Evolutionary conservation across 2,329 filamentous ascomycete genomes (phyloP).

Genomic region (Drechslerella coelobrocha): DNA sequence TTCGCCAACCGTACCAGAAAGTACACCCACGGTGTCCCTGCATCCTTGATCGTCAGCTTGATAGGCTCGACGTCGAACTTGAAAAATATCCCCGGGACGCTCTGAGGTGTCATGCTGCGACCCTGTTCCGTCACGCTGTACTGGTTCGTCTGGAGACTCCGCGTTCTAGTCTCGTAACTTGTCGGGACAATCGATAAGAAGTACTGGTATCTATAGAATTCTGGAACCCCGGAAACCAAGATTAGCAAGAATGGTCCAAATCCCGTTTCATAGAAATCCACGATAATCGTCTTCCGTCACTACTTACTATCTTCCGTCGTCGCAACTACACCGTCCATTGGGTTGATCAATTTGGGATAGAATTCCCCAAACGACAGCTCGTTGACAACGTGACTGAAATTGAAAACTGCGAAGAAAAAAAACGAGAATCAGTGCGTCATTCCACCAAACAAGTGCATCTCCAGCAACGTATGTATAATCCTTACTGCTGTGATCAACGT

Average conservation of each 20-base stretch:
- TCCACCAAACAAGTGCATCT: neutral
- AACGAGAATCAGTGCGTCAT: neutral
- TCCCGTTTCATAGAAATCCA: neutral
- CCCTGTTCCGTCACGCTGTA: slow-evolving; percentile 95
- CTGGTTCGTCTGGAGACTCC: slow-evolving; percentile 88
- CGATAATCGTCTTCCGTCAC: neutral
- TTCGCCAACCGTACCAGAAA: slow-evolving; percentile 86
- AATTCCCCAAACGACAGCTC: slow-evolving; percentile 97
- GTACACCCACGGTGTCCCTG: slow-evolving; percentile 74
- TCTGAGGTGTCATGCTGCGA: slow-evolving; percentile 71
- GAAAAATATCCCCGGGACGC: slow-evolving; percentile 90
- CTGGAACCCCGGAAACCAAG: slow-evolving; percentile 57
- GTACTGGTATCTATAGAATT: slow-evolving; percentile 98
- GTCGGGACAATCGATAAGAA: slow-evolving; percentile 95
- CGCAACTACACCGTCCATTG: slow-evolving; percentile 88
- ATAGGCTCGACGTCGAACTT: slow-evolving; percentile 99
- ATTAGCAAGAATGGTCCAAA: neutral
- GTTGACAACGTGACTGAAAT: slow-evolving; percentile 96
- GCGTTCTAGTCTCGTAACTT: slow-evolving; percentile 75
- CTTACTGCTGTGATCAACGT: slow-evolving; percentile 82
- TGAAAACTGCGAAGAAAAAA: slow-evolving; percentile 70
- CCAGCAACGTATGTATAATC: slow-evolving; percentile 49
- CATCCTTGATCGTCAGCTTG: slow-evolving; percentile 81
- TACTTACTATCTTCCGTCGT: slow-evolving; percentile 61
- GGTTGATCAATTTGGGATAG: slow-evolving; percentile 91